Base-by-base conservation (phyloP, 257 asterid species). In the Coffea eugenioides region DNA sequence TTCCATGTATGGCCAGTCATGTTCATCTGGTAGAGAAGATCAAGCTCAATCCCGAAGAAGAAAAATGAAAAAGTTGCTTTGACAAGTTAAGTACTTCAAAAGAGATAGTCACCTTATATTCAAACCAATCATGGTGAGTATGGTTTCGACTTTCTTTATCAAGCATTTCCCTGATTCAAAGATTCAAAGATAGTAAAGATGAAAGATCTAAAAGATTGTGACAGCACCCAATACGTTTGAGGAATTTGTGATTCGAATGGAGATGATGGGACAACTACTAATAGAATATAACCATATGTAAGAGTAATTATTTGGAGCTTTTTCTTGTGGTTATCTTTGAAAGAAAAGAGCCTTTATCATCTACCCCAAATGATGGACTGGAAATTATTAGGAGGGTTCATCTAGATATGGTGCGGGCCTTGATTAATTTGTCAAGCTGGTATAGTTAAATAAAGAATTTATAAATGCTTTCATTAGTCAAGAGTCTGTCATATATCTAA, bases 291-390 rank as follows among this genome's bases (percentile, higher is more conserved):
- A n/a, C 25, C 71, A 43, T 18, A 62, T 43, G 45, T 12, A 49
- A 23, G 59, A 46, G 59, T 3, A 36, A 49, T 31, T 9, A 21
- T 64, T 57, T 41, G 71, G n/a, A 75, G 57, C 39, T 57, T 75
- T 75, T 59, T 59, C 79, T 75, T 75, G 18, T n/a, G 31, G 72
- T 45, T 62, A 76, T 76, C 71, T 76, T 43, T 66, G 61, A 43
- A 43, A 76, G 34, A 36, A 13, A 36, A n/a, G 1, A 13, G 43
- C 59, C n/a, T 31, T 14, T 14, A 41, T 11, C 71, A 34, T 36
- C 10, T 61, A n/a, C 79, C 61, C 79, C 71, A 21, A 43, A 62
- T 43, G 71, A 41, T 41, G 21, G 10, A n/a, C 5, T 52, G 39
- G 77, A 34, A 73, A 52, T 52, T 73, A 27, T 52, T 16, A 14